These are phyloP conservation scores for Colletotrichum musicola DNA, from an alignment of 2,329 filamentous ascomycete genomes.

Conservation along the genomic window DNA sequence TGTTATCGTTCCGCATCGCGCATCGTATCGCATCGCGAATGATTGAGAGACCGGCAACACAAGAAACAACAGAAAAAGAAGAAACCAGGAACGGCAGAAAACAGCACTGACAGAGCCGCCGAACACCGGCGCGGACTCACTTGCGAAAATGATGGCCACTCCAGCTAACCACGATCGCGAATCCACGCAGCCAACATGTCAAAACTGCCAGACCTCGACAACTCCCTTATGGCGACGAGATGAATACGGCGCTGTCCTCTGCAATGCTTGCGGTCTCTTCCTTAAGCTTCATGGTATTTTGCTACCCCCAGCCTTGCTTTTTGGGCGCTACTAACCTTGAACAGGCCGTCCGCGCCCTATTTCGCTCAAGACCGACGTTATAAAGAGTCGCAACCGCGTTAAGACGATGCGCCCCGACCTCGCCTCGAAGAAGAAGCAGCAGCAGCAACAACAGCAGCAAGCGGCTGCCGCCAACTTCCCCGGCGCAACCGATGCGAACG, in stretches of 20 bases:
- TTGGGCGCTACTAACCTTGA: not conserved
- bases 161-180: constrained; percentile 68
- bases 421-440: constrained; percentile 86
- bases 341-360: constrained; percentile 83
- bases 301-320: not conserved
- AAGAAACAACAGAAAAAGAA: not conserved
- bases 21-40: not conserved
- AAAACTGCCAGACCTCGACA: constrained; percentile 95
- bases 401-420: constrained; percentile 86
- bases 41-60: not conserved
- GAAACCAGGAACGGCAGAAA: not conserved
- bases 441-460: constrained; percentile 48
- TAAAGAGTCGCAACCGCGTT: constrained; percentile 98
- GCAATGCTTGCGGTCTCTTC: constrained; percentile 98
- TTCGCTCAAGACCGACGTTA: constrained; percentile 98
- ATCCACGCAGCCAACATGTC: constrained; percentile 89
- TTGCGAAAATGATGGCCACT: constrained; percentile 63
- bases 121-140: not conserved
- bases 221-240: constrained; percentile 98
- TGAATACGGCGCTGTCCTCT: constrained; percentile 94
- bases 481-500: constrained; percentile 64
- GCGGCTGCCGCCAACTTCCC: constrained; percentile 53
- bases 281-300: constrained; percentile 86
- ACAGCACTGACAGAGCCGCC: not conserved
- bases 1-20: not conserved